Conservation (phyloP, 371 early-diverging fungal species). For the Mortierella sp. region DNA sequence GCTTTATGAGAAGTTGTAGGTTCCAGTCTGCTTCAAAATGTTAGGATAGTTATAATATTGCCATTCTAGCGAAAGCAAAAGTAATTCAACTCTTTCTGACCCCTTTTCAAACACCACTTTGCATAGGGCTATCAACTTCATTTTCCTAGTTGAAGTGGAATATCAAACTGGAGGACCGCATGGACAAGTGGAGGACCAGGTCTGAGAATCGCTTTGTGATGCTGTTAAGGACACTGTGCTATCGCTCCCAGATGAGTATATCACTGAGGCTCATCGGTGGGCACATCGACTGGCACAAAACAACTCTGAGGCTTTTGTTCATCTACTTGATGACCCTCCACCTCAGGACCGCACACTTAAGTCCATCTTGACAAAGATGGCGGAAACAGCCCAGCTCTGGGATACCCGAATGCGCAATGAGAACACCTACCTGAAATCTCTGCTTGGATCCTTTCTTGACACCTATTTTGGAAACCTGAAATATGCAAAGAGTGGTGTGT, state of each 20-base stretch:
- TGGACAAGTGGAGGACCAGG: slow-evolving; percentile 23
- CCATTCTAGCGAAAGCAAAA: slow-evolving; percentile 6
- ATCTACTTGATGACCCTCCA: slow-evolving; percentile 21
- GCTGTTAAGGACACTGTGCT: slow-evolving; percentile 22
- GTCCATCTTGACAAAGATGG: slow-evolving; percentile 37
- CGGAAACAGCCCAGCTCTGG: slow-evolving; percentile 32
- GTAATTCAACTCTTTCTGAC: slow-evolving; percentile 2
- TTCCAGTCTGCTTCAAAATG: background rate
- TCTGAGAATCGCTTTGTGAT: slow-evolving; percentile 21
- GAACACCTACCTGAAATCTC: slow-evolving; percentile 29
- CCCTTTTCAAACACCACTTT: background rate
- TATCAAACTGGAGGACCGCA: slow-evolving; percentile 33
- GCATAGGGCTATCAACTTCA: slow-evolving; percentile 22
- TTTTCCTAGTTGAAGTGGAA: slow-evolving; percentile 23
- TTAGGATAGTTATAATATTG: background rate
- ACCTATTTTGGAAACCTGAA: slow-evolving; percentile 33
- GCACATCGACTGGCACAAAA: slow-evolving; percentile 19
- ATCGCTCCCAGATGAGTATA: slow-evolving; percentile 12
- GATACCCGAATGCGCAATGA: slow-evolving; percentile 23
- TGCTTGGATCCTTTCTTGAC: slow-evolving; percentile 25
- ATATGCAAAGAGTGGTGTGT: slow-evolving; percentile 37
- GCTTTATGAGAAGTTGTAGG: slow-evolving; percentile 24
- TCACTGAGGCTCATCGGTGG: slow-evolving; percentile 25
- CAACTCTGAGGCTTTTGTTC: slow-evolving; percentile 10
- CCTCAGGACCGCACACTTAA: slow-evolving; percentile 28